A percentile compares a stretch with the other conserved stretches of the same genome.
phyloP scores from a whole-genome alignment of 495 filamentous ascomycete genomes.

The Parathielavia hyrcaniae region DNA sequence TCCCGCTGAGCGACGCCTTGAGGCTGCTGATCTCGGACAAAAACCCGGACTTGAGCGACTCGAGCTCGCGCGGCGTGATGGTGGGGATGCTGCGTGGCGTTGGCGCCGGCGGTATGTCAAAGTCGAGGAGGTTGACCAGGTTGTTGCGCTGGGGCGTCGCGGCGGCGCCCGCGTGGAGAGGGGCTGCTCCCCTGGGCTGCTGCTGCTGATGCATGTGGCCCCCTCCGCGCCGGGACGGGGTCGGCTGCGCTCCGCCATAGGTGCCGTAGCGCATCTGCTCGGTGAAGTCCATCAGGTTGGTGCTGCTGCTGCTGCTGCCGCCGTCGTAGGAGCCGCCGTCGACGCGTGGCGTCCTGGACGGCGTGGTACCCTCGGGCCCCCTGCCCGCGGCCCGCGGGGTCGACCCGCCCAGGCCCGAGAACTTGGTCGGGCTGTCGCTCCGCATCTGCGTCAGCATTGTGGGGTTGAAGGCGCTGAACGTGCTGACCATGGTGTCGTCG shows the following conservation, averaged over 20 bases:
- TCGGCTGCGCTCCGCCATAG: slow-evolving; percentile 25
- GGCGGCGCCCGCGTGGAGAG: slow-evolving; percentile 14
- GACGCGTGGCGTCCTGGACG: slow-evolving; percentile 56
- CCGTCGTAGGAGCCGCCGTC: slow-evolving; percentile 24
- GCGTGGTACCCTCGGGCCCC: slow-evolving; percentile 39
- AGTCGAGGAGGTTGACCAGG: slow-evolving; percentile 69
- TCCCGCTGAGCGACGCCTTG: slow-evolving; percentile 80
- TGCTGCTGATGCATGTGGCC: slow-evolving; percentile 28
- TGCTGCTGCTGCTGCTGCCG: slow-evolving; percentile 44
- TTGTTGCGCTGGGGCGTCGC: slow-evolving; percentile 35
- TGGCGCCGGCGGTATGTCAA: slow-evolving; percentile 81
- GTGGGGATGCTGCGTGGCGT: slow-evolving; percentile 88
- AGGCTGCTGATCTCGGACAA: slow-evolving; percentile 85
- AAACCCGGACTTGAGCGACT: slow-evolving; percentile 82
- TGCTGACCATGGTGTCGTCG: slow-evolving; percentile 65
- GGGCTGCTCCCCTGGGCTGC: slow-evolving; percentile 16
- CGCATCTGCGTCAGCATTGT: slow-evolving; percentile 69
- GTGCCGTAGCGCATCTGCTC: slow-evolving; percentile 58
- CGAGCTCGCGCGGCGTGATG: slow-evolving; percentile 85
- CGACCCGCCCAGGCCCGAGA: slow-evolving; percentile 25
- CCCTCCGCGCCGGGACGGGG: slow-evolving; percentile 26
- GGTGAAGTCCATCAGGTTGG: slow-evolving; percentile 84
- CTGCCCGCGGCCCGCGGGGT: slow-evolving; percentile 28
- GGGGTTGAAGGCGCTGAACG: slow-evolving; percentile 81
- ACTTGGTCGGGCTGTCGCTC: slow-evolving; percentile 49